Conservation (phyloP, 345 rosid genomes). For the Citrus glauca region DNA sequence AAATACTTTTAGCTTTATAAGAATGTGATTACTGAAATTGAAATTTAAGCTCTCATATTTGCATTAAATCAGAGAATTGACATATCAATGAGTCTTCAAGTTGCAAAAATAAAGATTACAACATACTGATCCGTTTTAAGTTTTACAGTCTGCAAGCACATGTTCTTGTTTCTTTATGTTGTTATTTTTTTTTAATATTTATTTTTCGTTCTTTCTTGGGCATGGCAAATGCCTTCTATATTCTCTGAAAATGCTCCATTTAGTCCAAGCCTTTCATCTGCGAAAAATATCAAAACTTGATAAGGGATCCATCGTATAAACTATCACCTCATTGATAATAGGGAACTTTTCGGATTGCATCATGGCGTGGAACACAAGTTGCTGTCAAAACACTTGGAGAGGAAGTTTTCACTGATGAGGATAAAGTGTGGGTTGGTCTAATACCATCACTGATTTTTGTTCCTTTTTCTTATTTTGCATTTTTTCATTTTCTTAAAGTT, state of each 20-base stretch:
- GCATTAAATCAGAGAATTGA: not conserved
- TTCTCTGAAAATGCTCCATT: not conserved
- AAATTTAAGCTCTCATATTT: not conserved
- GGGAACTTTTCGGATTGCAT: slow-evolving; percentile 81
- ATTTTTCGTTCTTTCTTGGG: not conserved
- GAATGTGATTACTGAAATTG: not conserved
- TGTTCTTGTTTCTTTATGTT: not conserved
- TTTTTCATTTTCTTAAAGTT: not conserved
- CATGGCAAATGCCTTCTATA: not conserved
- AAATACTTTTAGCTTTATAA: not conserved
- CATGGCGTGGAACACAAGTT: slow-evolving; percentile 81
- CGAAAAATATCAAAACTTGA: not conserved
- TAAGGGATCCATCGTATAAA: not conserved
- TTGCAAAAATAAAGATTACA: not conserved
- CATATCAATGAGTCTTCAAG: too few relatives aligned
- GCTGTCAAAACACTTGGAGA: slow-evolving; percentile 82
- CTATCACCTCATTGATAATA: slow-evolving; percentile 2
- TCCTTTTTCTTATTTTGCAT: not conserved
- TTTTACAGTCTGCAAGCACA: not conserved
- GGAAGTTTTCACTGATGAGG: slow-evolving; percentile 63
- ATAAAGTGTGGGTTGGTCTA: slow-evolving; percentile 65
- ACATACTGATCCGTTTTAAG: not conserved
- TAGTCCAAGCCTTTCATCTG: not conserved
- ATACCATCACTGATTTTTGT: not conserved
- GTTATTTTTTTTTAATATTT: too few relatives aligned